These are phyloP conservation scores for Penicillium sp. DNA, from an alignment of 2,329 filamentous ascomycete species.

Conservation along the genomic window DNA sequence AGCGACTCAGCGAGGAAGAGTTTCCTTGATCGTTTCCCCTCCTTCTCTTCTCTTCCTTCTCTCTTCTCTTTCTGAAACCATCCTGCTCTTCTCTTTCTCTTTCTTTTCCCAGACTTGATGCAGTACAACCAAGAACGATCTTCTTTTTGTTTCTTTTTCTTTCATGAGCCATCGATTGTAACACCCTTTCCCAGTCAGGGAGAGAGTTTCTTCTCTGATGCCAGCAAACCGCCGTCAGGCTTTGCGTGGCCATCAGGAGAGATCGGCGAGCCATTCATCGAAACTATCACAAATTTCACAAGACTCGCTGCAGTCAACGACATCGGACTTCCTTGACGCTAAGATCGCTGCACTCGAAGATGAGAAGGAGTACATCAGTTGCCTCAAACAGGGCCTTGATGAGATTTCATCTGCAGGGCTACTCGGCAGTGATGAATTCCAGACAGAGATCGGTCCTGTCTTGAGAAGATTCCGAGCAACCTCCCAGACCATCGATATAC, in stretches of 20 bases:
- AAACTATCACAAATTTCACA: neutral
- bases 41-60: too few relatives aligned
- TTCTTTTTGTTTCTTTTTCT: too few relatives aligned
- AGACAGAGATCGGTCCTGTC: conserved; percentile 1
- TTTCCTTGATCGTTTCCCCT: too few relatives aligned
- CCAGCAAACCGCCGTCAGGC: neutral
- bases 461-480: conserved; percentile 2
- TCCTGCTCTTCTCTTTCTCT: too few relatives aligned
- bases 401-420: neutral
- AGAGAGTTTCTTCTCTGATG: neutral
- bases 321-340: conserved; percentile 5
- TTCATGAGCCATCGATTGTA: too few relatives aligned
- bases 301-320: neutral
- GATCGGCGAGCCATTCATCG: neutral
- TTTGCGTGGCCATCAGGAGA: neutral
- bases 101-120: too few relatives aligned
- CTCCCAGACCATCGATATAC: neutral
- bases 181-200: neutral
- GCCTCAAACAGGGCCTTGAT: neutral
- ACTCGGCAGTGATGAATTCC: neutral
- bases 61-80: too few relatives aligned
- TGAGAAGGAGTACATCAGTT: conserved; percentile 1
- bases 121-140: too few relatives aligned
- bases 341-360: conserved; percentile 5
- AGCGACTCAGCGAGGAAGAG: too few relatives aligned